These are phyloP conservation scores for Penicillium longicatenatum DNA, from an alignment of 495 filamentous ascomycete species.

Conservation along the genomic window DNA sequence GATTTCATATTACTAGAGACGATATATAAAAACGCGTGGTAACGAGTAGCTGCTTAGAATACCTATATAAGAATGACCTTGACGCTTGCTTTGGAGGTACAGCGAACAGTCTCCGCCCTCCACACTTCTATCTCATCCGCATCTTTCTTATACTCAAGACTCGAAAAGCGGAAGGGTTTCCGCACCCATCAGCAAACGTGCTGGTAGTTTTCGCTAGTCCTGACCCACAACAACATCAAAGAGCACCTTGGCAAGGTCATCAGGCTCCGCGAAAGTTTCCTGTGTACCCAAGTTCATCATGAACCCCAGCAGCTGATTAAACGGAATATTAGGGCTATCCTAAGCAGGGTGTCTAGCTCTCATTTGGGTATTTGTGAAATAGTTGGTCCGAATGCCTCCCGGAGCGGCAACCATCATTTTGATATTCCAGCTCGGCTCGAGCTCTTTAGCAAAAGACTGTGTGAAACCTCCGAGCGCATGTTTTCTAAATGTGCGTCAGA, in stretches of 20 bases:
- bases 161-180: not conserved
- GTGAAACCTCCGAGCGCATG: constrained; percentile 57
- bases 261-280: not conserved
- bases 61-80: no score
- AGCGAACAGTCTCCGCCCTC: not conserved
- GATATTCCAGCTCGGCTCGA: constrained; percentile 46
- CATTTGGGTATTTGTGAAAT: not conserved
- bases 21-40: no score
- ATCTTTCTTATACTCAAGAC: not conserved
- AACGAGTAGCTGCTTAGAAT: no score
- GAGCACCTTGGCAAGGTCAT: not conserved
- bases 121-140: not conserved
- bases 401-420: constrained; percentile 25
- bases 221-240: not conserved
- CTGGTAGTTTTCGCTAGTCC: not conserved
- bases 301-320: not conserved
- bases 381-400: not conserved
- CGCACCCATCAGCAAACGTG: not conserved
- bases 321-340: not conserved
- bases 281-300: not conserved
- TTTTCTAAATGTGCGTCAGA: constrained; percentile 30
- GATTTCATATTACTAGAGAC: no score
- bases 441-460: constrained; percentile 49
- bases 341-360: not conserved
- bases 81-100: not conserved